These are phyloP conservation scores for Aegilops longissima DNA, from an alignment of 176 grass and related monocot genomes.

Conservation along the genomic window DNA sequence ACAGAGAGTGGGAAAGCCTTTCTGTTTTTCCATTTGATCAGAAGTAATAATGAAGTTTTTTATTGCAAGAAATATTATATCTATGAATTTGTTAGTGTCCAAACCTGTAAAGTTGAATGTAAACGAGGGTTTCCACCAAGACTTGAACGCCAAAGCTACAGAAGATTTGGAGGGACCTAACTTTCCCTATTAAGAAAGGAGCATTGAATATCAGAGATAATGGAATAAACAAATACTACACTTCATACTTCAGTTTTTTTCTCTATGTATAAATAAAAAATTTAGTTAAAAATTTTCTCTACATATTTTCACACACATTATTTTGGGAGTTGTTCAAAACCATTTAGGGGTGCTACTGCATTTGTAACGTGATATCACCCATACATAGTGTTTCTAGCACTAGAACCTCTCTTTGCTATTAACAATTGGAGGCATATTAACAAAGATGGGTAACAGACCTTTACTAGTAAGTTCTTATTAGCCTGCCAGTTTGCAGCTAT, in stretches of 20 bases:
- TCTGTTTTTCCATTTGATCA: not conserved
- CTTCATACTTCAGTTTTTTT: not conserved
- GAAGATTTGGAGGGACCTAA: slow-evolving; percentile 73
- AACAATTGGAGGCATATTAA: not conserved
- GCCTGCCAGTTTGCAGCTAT: slow-evolving; percentile 94
- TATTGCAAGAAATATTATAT: not conserved
- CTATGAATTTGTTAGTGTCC: not conserved
- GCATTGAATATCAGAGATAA: not conserved
- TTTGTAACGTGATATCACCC: too few species aligned
- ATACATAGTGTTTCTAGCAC: too few species aligned
- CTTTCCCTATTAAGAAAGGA: slow-evolving; percentile 63
- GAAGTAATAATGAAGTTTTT: not conserved
- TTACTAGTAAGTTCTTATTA: slow-evolving; percentile 94
- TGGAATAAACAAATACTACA: not conserved
- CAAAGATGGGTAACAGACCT: slow-evolving; percentile 47
- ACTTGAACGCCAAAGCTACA: slow-evolving; percentile 81
- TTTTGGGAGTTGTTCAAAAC: not conserved
- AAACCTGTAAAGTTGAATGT: slow-evolving; percentile 85
- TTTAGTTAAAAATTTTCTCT: too few species aligned
- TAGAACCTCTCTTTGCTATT: too few species aligned
- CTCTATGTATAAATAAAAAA: too few species aligned
- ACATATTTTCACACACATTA: too few species aligned
- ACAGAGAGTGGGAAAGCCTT: not conserved
- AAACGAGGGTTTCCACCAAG: slow-evolving; percentile 96
- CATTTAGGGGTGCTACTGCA: too few species aligned